These are phyloP conservation scores for Blastobotrys illinoisensis DNA, from an alignment of 1,139 yeast species.

Conservation along the genomic window DNA sequence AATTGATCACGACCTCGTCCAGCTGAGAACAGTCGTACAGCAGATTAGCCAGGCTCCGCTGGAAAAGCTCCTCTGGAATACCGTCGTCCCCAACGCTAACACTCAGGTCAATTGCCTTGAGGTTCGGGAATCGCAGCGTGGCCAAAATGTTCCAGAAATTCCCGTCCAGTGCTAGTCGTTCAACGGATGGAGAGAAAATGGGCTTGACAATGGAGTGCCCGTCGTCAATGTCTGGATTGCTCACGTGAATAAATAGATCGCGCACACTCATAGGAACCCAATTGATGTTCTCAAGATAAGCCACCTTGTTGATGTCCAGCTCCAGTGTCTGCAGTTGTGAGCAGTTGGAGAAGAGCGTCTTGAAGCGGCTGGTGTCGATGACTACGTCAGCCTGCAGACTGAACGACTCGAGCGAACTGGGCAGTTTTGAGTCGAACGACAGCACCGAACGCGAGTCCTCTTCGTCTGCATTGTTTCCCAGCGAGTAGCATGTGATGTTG, in stretches of 20 bases:
- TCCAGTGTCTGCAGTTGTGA: conserved; percentile 3
- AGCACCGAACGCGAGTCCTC: conserved; percentile 1
- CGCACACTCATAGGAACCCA: conserved; percentile 7
- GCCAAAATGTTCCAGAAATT: conserved; percentile 9
- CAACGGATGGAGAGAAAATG: conserved; percentile 7
- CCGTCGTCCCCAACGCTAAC: conserved; percentile 8
- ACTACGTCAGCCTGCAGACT: conserved; percentile 7
- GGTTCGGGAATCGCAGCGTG: conserved; percentile 8
- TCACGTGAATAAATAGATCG: conserved; percentile 9
- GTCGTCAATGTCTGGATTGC: background rate
- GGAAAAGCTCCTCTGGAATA: conserved; percentile 8
- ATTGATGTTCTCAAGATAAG: conserved; percentile 7
- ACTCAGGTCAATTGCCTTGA: conserved; percentile 5
- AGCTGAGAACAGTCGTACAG: conserved; percentile 1
- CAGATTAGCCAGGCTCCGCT: conserved; percentile 2
- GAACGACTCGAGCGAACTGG: conserved; percentile 7
- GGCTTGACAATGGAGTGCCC: conserved; percentile 1
- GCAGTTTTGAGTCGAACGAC: conserved; percentile 3
- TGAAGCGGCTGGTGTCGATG: conserved; percentile 6
- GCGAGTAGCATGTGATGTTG: conserved; percentile 7
- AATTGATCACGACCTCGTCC: conserved; percentile 6
- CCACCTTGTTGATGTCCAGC: conserved; percentile 7
- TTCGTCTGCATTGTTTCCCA: conserved; percentile 1
- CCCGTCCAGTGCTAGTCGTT: conserved; percentile 8
- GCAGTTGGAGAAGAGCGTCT: conserved; percentile 6